Evolutionary conservation across 768 basidiomycete species (phyloP).

Genomic region (Tricholoma sp.): DNA sequence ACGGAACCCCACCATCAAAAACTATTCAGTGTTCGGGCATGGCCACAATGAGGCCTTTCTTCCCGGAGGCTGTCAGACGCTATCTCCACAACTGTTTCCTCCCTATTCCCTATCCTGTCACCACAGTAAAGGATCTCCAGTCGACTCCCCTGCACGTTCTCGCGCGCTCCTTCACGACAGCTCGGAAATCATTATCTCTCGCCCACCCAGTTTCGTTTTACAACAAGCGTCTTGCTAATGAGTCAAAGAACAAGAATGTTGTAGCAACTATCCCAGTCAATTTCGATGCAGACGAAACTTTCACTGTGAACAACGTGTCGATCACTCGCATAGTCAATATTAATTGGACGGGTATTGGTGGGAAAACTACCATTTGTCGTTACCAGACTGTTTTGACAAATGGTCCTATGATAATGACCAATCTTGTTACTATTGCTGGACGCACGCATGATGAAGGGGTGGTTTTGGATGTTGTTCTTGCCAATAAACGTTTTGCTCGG

Average conservation of each 20-base stretch:
- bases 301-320: constrained; percentile 36
- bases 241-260: constrained; percentile 11
- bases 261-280: constrained; percentile 28
- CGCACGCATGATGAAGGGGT: constrained; percentile 32
- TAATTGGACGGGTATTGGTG: constrained; percentile 33
- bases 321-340: constrained; percentile 36
- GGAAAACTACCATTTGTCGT: constrained; percentile 30
- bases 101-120: not conserved
- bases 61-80: not conserved
- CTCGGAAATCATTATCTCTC: constrained; percentile 24
- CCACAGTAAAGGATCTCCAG: not conserved
- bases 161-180: constrained; percentile 7
- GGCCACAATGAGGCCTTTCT: not conserved
- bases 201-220: constrained; percentile 23
- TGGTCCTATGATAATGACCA: constrained; percentile 25
- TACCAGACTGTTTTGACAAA: constrained; percentile 35
- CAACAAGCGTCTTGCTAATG: not conserved
- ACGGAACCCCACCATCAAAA: not conserved
- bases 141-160: not conserved
- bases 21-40: not conserved
- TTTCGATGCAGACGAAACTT: constrained; percentile 29
- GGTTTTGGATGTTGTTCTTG: constrained; percentile 33
- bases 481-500: constrained; percentile 22
- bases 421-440: constrained; percentile 34
- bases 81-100: not conserved